A percentile compares a stretch with the other conserved stretches of the same genome.
phyloP scores from a whole-genome alignment of 208 protist species.

The Porcisia hertigi region DNA sequence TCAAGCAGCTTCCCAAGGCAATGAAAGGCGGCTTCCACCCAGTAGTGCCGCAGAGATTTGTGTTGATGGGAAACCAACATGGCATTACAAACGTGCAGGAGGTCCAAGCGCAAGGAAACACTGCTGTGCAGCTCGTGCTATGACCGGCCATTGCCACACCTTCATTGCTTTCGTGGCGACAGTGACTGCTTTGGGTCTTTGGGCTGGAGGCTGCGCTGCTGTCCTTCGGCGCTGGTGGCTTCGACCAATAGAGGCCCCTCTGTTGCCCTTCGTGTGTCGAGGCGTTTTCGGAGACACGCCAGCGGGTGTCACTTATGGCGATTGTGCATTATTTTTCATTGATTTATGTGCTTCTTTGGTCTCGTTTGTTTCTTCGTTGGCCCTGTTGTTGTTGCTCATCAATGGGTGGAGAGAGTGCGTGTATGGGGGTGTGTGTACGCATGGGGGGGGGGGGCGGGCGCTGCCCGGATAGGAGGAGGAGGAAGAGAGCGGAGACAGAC shows the following conservation, averaged over 20 bases:
- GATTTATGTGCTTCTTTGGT: background rate
- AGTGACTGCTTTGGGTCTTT: background rate
- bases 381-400: background rate
- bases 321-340: background rate
- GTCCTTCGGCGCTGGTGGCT: background rate
- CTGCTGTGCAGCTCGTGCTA: conserved; percentile 28
- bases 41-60: conserved; percentile 48
- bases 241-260: background rate
- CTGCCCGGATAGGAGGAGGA: background rate
- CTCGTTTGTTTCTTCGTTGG: background rate
- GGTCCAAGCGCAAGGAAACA: conserved; percentile 15
- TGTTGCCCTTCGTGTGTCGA: background rate
- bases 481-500: background rate
- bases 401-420: no score
- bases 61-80: conserved; percentile 71
- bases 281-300: background rate
- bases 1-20: conserved; percentile 34
- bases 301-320: background rate
- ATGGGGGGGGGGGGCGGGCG: background rate
- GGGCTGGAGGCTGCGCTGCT: background rate
- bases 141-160: conserved; percentile 1
- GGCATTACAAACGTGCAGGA: conserved; percentile 25
- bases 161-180: background rate
- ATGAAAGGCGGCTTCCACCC: conserved; percentile 28
- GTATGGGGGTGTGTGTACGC: background rate